Base-by-base conservation (phyloP, 2,329 filamentous ascomycete species). In the Ceratocystis eucalypticola region DNA sequence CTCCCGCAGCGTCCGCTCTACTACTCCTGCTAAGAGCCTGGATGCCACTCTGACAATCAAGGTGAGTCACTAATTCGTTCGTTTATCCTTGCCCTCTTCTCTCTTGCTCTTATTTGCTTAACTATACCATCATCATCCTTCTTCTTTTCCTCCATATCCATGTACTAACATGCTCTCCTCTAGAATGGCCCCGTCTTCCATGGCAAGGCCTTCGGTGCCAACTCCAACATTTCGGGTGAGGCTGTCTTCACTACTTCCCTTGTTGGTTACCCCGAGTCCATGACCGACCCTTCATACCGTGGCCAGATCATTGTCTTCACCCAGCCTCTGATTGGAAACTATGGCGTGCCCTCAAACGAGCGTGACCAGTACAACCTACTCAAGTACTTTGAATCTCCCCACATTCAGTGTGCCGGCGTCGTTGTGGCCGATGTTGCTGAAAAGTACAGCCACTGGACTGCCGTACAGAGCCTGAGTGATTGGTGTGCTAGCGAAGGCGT, bases 261-360 rank as follows among this genome's bases (percentile, higher is more conserved):
- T 66, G 94, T 99, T 68, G 94, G 94, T 73, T 99, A 99, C 77
- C 94, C 94, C 71, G 94, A 99, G 81, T 96, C 88, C 61, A 86
- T 93, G 82, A 92, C 89, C 73, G 89, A 93, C 73, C 89, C 89
- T 65, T 93, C 89, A 22, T 93, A 93, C 79, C 88, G 88, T 71
- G 89, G 94, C 71, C 94, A 99, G 80, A 97, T 99, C 71, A 82
- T 99, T 72, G 93, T 97, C 77, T 96, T 97, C 82, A 99, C 94
- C 71, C 92, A 96, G 76, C 94, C 94, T 45, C 80, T 99, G 71
- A 96, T 99, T 74, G 94, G 94, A 74, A 99, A 99, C 83, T 99
- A 99, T 75, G 94, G 94, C 72, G 93, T 99, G 20, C 94, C 94
- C 17, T 95, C 91, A 41, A 85, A 82, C 70, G 83, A 86, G 73